A percentile compares a stretch with the other conserved stretches of the same genome.
phyloP scores from a whole-genome alignment of 192 early-diverging fungal genomes.

The Coemansia sp. region DNA sequence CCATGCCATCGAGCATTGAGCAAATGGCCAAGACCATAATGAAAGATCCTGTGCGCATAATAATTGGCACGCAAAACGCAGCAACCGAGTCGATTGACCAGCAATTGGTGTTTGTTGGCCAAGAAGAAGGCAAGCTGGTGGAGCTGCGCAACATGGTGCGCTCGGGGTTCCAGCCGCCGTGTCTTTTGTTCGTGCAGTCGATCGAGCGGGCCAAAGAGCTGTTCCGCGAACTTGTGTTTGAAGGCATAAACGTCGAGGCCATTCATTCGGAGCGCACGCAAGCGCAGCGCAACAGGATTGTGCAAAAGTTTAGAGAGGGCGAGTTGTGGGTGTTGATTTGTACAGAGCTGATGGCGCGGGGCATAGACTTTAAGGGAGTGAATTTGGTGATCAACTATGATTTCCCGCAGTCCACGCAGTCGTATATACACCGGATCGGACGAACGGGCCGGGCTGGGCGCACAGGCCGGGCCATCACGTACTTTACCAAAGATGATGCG shows the following conservation, averaged over 20 bases:
- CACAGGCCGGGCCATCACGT: constrained; percentile 85
- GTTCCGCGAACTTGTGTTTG: constrained; percentile 93
- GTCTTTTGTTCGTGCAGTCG: constrained; percentile 94
- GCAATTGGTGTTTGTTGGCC: constrained; percentile 84
- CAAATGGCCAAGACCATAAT: constrained; percentile 89
- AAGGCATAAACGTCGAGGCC: constrained; percentile 98
- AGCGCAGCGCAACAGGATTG: constrained; percentile 85
- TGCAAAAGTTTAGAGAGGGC: constrained; percentile 85
- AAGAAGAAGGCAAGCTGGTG: constrained; percentile 91
- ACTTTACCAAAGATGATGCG: constrained; percentile 91
- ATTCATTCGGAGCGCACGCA: constrained; percentile 95
- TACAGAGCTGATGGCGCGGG: constrained; percentile 96
- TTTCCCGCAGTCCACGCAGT: constrained; percentile 87
- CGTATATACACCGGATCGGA: constrained; percentile 97
- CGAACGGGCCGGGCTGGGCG: constrained; percentile 98
- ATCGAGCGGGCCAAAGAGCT: constrained; percentile 97
- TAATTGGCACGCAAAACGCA: constrained; percentile 86
- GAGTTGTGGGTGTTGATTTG: constrained; percentile 95
- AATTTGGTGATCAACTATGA: constrained; percentile 98
- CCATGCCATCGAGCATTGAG: constrained; percentile 88
- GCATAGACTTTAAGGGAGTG: constrained; percentile 98
- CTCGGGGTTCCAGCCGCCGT: constrained; percentile 83
- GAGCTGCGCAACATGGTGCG: constrained; percentile 84
- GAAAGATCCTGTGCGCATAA: constrained; percentile 82
- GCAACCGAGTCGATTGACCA: constrained; percentile 92